Evolutionary conservation across 495 filamentous ascomycete genomes (phyloP), one percentile per base, ranked within the genome.

Genomic region (Podospora australis): DNA sequence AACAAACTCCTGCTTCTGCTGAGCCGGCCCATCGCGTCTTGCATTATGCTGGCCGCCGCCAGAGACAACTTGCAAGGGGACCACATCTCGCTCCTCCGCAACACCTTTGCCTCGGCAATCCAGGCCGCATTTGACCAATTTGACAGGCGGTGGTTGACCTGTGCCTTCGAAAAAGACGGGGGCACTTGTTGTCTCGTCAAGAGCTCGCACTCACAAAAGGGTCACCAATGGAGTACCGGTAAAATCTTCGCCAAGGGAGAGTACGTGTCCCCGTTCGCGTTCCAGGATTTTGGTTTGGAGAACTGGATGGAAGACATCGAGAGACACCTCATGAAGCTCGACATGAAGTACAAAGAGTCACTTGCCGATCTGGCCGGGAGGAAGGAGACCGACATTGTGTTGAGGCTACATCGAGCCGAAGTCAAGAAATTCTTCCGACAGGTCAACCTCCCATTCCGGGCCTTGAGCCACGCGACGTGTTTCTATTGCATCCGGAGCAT

Each of bases 401-500:
- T 62, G 13, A 46, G 60, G 4, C 56, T 69, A 2, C 70, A 73
- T 44, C 54, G 44, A 11, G 51, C 56, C 8, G 26, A 57, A 1
- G 60, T 68, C 24, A 40, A 48, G 13, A 47, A 41, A 4, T 71
- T 68, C 43, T 66, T 65, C 32, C 25, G 23, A 1, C 6, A 14
- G 14, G 30, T 49, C 3, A 63, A 44, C 6, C 29, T 48, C 8
- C 7, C 48, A 1, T n/a, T 0, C 5, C 61, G 60, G 38, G n/a
- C 26, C 16, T 29, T 57, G n/a, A 72, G 58, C 47, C 64, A 77
- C 49, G 56, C 62, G 1, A 67, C 62, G 3, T 83, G 80, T 50
- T 76, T 80, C n/a, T 74, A 65, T 19, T 83, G 79, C 49, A 53
- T 81, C 41, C 64, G 66, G 26, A 71, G 74, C 26, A 53, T 72